Evolutionary conservation across 345 rosid species (phyloP).

Genomic region (Viola odorata): DNA sequence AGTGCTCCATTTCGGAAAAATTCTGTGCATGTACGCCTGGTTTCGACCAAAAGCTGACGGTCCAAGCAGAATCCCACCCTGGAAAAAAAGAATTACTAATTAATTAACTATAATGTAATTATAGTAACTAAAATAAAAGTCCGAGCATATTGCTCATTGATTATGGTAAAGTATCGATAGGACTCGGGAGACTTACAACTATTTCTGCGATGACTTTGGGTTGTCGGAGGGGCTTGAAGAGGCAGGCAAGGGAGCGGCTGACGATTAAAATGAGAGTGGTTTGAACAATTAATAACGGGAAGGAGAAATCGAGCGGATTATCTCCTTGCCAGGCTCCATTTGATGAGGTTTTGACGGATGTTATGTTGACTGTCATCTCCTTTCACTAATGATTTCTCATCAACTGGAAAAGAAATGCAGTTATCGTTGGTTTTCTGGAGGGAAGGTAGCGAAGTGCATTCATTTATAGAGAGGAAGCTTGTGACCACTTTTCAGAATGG

Average conservation of each 20-base stretch:
- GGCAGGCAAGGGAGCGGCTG: conserved; percentile 28
- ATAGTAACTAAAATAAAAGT: background rate
- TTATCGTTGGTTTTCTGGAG: no score
- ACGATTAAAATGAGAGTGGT: conserved; percentile 21
- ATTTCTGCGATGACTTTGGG: conserved; percentile 42
- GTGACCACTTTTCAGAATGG: no score
- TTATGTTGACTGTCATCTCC: conserved; percentile 12
- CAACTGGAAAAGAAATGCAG: no score
- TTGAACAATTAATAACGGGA: conserved; percentile 30
- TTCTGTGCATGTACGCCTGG: conserved; percentile 27
- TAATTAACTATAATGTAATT: background rate
- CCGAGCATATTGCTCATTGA: background rate
- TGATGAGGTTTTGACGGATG: conserved; percentile 26
- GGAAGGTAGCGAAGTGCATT: no score
- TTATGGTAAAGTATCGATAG: background rate
- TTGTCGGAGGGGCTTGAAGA: conserved; percentile 35
- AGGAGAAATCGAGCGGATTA: conserved; percentile 37
- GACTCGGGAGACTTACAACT: conserved; percentile 12
- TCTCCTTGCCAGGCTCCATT: conserved; percentile 46
- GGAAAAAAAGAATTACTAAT: background rate
- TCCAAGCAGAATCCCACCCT: conserved; percentile 85
- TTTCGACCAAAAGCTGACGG: conserved; percentile 73
- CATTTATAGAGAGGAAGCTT: no score
- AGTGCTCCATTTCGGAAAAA: conserved; percentile 64
- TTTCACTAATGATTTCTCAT: no score